Percentiles rank a stretch among this genome's conserved stretches.
Evolutionary conservation across 192 early-diverging fungal species (phyloP).

Genomic region (Blastocladiella britannica): DNA sequence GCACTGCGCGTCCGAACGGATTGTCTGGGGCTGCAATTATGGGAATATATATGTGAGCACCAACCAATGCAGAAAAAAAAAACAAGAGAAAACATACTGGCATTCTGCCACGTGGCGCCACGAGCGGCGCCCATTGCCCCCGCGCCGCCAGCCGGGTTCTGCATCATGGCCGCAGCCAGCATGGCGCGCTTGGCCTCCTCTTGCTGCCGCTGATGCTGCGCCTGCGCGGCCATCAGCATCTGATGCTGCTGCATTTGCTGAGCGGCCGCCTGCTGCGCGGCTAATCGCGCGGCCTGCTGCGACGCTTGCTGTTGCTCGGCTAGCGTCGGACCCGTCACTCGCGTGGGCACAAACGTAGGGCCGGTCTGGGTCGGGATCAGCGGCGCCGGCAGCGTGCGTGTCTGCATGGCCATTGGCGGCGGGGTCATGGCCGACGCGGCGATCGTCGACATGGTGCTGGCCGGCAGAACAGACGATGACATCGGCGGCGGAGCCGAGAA

Average conservation of each 20-base stretch:
- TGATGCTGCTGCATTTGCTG: neutral
- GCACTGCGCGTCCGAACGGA: no score
- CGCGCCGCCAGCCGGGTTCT: no score
- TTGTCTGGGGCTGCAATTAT: no score
- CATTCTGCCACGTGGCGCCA: no score
- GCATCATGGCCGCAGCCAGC: no score
- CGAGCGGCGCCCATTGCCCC: no score
- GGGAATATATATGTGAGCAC: no score
- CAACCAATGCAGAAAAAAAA: no score
- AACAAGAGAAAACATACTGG: no score
- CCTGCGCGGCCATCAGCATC: neutral
- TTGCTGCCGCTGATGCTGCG: neutral
- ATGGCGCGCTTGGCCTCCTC: no score
- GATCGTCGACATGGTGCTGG: neutral
- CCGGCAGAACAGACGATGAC: neutral
- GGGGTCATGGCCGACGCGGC: neutral
- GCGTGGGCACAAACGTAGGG: neutral
- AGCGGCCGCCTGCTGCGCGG: neutral
- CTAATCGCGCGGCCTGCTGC: neutral
- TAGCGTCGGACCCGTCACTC: neutral
- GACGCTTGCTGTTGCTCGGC: neutral
- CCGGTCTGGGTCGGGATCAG: neutral
- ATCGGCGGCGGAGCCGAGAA: neutral
- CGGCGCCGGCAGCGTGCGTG: neutral
- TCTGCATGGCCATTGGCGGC: neutral